Evolutionary conservation across 2,329 filamentous ascomycete genomes (phyloP), one percentile per base, ranked within the genome.

Genomic region (Curvularia sp.): DNA sequence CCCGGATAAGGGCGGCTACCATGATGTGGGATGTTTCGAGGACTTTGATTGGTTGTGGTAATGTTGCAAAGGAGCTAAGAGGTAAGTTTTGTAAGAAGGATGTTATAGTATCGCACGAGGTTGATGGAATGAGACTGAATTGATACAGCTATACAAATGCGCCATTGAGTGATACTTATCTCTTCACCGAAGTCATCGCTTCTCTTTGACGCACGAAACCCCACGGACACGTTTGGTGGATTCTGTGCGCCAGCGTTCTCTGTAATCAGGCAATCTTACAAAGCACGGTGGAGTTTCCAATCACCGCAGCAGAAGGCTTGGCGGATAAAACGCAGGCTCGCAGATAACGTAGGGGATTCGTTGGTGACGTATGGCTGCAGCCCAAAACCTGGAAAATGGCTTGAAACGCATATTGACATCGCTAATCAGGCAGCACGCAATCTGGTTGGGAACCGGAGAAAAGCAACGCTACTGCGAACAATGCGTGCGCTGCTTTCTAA

Each of bases 1-100:
- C 86, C 70, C 85, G 78, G 56, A 88, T 76, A 4, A 82, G 31
- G 24, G 51, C 51, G 9, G 31, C 38, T 15, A 47, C 51, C 51
- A 53, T 53, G n/a, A 39, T 42, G 42, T 10, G 31, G 31, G 20
- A 24, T 24, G 7, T 12, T 13, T 28, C 9, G 15, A 9, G 22
- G 24, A n/a, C 15, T 30, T 18, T 28, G 12, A 22, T 39, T 28
- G 30, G 31, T 10, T 46, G 7, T n/a, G 15, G 41, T n/a, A 35
- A 8, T 15, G 20, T 15, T 38, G 5, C 26, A 20, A 30, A 26
- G 35, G 18, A 41, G 15, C 7, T 28, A 20, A 30, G 4, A 20
- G 10, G 35, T 15, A 12, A 30, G 12, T 41, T 4, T 30, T 4
- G 22, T 15, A 53, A 38, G 2, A 28, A 22, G 7, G 5, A 12